Evolutionary conservation across 2,329 filamentous ascomycete species (phyloP).

Genomic region (Aspergillus pseudoterreus): DNA sequence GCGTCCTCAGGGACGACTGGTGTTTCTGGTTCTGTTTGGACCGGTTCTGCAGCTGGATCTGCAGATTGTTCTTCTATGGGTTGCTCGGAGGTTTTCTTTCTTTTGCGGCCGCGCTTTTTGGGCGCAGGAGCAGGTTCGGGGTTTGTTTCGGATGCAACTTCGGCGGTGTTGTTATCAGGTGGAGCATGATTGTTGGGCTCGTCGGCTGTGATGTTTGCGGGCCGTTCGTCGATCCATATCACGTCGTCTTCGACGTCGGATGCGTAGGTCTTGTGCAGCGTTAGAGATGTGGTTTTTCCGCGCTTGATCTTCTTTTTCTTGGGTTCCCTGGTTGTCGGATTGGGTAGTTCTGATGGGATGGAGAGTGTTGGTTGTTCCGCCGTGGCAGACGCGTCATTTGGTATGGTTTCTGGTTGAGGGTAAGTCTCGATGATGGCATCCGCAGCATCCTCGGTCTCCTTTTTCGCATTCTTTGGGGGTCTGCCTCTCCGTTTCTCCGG

Average conservation of each 20-base stretch:
- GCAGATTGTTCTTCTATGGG: slow-evolving; percentile 9
- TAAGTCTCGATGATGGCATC: not conserved
- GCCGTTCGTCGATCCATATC: slow-evolving; percentile 37
- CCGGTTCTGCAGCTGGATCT: slow-evolving; percentile 9
- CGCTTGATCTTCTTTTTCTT: slow-evolving; percentile 46
- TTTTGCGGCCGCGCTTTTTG: slow-evolving; percentile 44
- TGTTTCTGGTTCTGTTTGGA: not conserved
- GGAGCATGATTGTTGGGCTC: not conserved
- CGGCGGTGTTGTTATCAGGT: not conserved
- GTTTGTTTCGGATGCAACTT: not conserved
- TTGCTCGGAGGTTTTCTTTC: slow-evolving; percentile 33
- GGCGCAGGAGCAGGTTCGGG: slow-evolving; percentile 17
- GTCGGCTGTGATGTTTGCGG: not conserved
- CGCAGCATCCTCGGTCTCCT: not conserved
- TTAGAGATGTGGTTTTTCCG: slow-evolving; percentile 38
- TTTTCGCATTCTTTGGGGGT: slow-evolving; percentile 14
- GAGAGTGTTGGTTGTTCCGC: not conserved
- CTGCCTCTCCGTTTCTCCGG: slow-evolving; percentile 18
- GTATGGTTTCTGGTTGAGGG: not conserved
- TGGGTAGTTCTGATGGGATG: not conserved
- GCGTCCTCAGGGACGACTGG: not conserved
- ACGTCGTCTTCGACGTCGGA: slow-evolving; percentile 38
- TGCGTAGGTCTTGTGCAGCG: slow-evolving; percentile 26
- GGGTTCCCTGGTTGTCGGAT: slow-evolving; percentile 19
- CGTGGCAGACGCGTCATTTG: too few species aligned